These are phyloP conservation scores for Schizosaccharomyces octosporus DNA, from an alignment of 805 yeast species.

Conservation along the genomic window DNA sequence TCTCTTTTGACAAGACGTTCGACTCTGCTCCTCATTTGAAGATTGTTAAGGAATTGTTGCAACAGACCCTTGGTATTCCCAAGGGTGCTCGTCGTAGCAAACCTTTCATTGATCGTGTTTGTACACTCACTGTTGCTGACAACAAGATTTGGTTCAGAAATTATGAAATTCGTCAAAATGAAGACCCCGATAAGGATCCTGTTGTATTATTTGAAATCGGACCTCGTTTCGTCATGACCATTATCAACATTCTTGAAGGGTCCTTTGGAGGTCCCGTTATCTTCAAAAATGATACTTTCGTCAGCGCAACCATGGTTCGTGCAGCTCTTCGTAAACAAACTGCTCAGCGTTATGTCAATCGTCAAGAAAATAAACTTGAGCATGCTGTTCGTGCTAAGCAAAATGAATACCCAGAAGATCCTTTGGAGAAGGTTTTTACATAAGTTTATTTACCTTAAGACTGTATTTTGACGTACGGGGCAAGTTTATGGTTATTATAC, in stretches of 20 bases:
- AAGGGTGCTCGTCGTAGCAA: constrained; percentile 76
- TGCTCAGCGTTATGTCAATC: constrained; percentile 51
- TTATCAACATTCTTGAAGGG: constrained; percentile 78
- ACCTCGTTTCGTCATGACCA: constrained; percentile 82
- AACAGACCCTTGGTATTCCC: constrained; percentile 81
- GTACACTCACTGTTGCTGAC: constrained; percentile 80
- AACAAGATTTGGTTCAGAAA: constrained; percentile 88
- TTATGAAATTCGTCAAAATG: constrained; percentile 58
- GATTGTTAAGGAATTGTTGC: constrained; percentile 61
- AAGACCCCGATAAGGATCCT: constrained; percentile 23
- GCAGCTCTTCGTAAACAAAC: constrained; percentile 62
- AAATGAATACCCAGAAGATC: neutral
- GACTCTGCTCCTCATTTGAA: constrained; percentile 41
- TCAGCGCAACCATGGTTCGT: constrained; percentile 84
- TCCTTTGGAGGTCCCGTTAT: constrained; percentile 95
- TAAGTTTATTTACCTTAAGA: neutral
- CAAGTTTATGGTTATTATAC: neutral
- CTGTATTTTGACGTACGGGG: neutral
- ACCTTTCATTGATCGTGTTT: constrained; percentile 86
- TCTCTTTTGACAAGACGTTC: constrained; percentile 68
- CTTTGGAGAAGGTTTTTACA: neutral
- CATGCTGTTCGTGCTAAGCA: neutral
- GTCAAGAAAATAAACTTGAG: constrained; percentile 26
- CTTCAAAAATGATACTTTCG: constrained; percentile 88
- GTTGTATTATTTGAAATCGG: constrained; percentile 79